These are phyloP conservation scores for Cucumis melo DNA, from an alignment of 306 rosid genomes.

Conservation along the genomic window DNA sequence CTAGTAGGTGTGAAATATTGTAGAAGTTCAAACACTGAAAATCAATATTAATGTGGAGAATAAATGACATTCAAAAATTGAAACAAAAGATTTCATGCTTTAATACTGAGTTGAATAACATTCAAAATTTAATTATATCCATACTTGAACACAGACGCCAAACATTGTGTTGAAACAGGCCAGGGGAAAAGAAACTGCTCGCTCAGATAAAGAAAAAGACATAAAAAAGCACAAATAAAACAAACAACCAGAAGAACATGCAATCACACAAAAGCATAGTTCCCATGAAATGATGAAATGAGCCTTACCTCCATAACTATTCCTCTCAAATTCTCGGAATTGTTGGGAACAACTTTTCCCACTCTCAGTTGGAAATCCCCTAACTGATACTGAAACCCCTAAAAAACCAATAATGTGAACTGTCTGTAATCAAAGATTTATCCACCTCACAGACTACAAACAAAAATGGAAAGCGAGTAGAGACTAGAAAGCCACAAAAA, in stretches of 20 bases:
- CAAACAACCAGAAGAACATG: not conserved
- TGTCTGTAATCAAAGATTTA: not conserved
- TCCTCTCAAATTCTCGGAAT: slow-evolving; percentile 69
- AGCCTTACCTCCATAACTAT: slow-evolving; percentile 71
- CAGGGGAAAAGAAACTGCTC: not conserved
- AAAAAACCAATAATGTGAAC: not conserved
- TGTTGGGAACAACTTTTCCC: slow-evolving; percentile 65
- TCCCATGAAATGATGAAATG: not conserved
- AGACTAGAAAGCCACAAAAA: not conserved
- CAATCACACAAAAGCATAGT: not conserved
- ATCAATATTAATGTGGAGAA: too few species aligned
- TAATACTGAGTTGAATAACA: too few species aligned
- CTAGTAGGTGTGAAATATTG: too few species aligned
- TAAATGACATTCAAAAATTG: too few species aligned
- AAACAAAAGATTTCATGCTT: too few species aligned
- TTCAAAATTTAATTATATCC: too few species aligned
- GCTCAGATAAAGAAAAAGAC: not conserved
- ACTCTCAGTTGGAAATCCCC: slow-evolving; percentile 77
- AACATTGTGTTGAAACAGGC: not conserved
- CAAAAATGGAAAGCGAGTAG: not conserved
- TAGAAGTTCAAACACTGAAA: too few species aligned
- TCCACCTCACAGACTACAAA: not conserved
- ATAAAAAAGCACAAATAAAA: not conserved
- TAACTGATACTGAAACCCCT: slow-evolving; percentile 56
- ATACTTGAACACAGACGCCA: not conserved